Evolutionary conservation across 202 grass and related monocot genomes (phyloP), one percentile per base, ranked within the genome.

Genomic region (Carex sylvatica): DNA sequence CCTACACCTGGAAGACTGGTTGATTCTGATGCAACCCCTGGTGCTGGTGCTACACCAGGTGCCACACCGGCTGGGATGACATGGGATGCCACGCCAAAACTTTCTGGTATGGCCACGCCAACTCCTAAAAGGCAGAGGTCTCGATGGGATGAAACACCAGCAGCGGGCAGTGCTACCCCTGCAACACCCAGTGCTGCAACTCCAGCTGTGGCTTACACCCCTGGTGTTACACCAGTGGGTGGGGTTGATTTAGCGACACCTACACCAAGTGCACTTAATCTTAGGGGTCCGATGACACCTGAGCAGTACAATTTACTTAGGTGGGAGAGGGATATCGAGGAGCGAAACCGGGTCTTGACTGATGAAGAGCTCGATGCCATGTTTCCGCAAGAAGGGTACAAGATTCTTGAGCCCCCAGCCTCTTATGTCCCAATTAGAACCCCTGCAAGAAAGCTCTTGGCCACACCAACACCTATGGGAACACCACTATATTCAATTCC

Each of bases 251-350:
- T 98, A 71, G 86, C 95, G 2, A 98, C 92, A 1, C 95, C 95
- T 40, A 95, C 95, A 0, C 92, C 95, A 70, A 88, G 88, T 68
- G 84, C 90, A 49, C 81, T 98, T 33, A 89, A 89, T 60, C 80
- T 90, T 60, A 86, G 84, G 62, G 95, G 86, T 9, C 85, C 95
- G 3, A 86, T 98, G 73, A 98, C 95, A 35, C 95, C 89, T 2
- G 95, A 98, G 64, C 92, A 95, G 61, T 98, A 87, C 79, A 89
- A 98, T 64, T 85, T 98, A 16, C 55, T 98, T 82, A 87, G 92
- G n/a, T 98, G 89, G 95, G 95, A 98, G 83, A 85, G 95, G 73
- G 89, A 98, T 81, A 90, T 98, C 47, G 96, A 99, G 78, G 96
- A 99, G 88, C 85, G 96, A 72, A 99, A 99, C 83, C 86, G 91